Evolutionary conservation across 768 basidiomycete genomes (phyloP).

Genomic region (Termitomyces sp.): DNA sequence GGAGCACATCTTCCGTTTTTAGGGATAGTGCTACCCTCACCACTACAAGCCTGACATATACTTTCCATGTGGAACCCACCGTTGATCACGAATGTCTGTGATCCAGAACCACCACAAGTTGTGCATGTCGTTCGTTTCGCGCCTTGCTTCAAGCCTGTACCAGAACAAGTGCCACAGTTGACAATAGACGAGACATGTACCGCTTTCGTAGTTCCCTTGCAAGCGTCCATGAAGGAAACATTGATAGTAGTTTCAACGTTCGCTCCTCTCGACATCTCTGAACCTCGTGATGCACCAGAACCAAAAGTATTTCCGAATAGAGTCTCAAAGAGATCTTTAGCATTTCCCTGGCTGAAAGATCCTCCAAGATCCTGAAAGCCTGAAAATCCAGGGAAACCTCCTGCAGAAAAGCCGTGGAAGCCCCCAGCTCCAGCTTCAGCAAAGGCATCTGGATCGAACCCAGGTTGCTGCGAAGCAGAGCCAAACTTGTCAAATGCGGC

Average conservation of each 20-base stretch:
- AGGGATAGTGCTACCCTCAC: conserved; percentile 76
- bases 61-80: conserved; percentile 96
- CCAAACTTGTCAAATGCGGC: conserved; percentile 91
- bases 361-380: conserved; percentile 70
- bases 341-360: conserved; percentile 45
- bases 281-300: conserved; percentile 34
- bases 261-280: conserved; percentile 53
- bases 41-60: conserved; percentile 79
- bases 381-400: conserved; percentile 65
- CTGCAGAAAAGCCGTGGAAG: conserved; percentile 21
- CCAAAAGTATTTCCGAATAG: conserved; percentile 73
- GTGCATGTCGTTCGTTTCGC: conserved; percentile 75
- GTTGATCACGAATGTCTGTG: conserved; percentile 83
- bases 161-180: conserved; percentile 80
- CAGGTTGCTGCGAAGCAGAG: conserved; percentile 84
- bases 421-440: conserved; percentile 42
- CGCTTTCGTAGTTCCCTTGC: conserved; percentile 76
- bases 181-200: conserved; percentile 76
- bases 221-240: conserved; percentile 90
- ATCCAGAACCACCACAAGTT: conserved; percentile 82
- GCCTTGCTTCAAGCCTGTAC: conserved; percentile 82
- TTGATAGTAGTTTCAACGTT: conserved; percentile 77
- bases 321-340: conserved; percentile 74
- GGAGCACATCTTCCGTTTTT: conserved; percentile 68
- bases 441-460: conserved; percentile 90